Evolutionary conservation across 164 flowering plant genomes (phyloP).

Genomic region (Aristolochia fimbriata): DNA sequence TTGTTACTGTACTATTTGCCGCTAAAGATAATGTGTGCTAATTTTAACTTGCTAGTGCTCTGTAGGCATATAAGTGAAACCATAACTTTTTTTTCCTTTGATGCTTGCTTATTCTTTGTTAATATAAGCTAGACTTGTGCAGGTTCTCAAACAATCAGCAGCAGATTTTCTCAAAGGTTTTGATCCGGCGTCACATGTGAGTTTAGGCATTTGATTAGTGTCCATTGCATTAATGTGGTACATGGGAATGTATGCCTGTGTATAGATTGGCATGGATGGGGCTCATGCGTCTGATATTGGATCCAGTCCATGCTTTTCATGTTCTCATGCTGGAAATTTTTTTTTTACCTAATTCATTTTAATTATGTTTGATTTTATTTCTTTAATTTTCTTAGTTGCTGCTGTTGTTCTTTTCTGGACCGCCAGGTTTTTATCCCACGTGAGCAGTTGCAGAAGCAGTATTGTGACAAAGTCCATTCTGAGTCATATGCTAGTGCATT

Average conservation of each 20-base stretch:
- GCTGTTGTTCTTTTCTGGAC: conserved; percentile 4
- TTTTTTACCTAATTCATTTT: background rate
- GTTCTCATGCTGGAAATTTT: background rate
- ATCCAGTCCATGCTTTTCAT: no score
- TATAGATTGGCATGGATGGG: no score
- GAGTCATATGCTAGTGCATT: conserved; percentile 39
- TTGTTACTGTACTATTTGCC: no score
- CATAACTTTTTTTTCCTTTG: background rate
- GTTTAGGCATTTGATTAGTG: conserved; percentile 12
- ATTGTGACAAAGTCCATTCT: conserved; percentile 28
- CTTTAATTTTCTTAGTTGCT: background rate
- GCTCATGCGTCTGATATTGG: no score
- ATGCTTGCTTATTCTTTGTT: background rate
- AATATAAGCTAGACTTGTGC: conserved; percentile 8
- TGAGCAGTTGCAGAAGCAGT: conserved; percentile 74
- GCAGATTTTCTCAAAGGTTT: conserved; percentile 51
- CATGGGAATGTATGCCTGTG: no score
- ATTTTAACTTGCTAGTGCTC: no score
- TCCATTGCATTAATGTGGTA: background rate
- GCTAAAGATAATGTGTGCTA: no score
- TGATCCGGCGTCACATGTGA: conserved; percentile 74
- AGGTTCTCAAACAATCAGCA: conserved; percentile 64
- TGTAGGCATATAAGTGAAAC: no score
- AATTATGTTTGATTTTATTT: background rate
- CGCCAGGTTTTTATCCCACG: conserved; percentile 37